These are phyloP conservation scores for Verbena officinalis DNA, from an alignment of 257 asterid genomes.

Conservation along the genomic window DNA sequence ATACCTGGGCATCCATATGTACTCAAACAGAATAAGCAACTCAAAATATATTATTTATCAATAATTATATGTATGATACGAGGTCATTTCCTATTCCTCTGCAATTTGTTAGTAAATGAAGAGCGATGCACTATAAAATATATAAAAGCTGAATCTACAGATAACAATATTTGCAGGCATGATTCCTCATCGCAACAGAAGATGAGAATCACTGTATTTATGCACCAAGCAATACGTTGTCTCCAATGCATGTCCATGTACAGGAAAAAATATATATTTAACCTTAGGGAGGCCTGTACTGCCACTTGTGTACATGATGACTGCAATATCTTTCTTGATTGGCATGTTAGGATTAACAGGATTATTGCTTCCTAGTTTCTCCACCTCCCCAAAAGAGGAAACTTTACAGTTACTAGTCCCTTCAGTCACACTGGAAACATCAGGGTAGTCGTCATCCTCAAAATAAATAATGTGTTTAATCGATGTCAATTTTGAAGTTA, in stretches of 20 bases:
- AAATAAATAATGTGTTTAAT: slow-evolving; percentile 63
- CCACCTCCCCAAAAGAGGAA: slow-evolving; percentile 72
- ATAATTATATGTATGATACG: not conserved
- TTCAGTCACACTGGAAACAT: slow-evolving; percentile 38
- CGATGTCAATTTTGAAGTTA: slow-evolving; percentile 65
- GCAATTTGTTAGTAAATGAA: not conserved
- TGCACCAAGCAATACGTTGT: slow-evolving; percentile 16
- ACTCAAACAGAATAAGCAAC: slow-evolving; percentile 14
- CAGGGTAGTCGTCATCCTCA: slow-evolving; percentile 58
- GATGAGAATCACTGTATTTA: slow-evolving; percentile 26
- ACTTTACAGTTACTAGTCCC: slow-evolving; percentile 54
- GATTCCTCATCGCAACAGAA: slow-evolving; percentile 10
- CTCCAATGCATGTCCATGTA: slow-evolving; percentile 17
- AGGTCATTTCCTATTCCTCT: slow-evolving; percentile 4
- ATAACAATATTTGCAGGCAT: slow-evolving; percentile 15
- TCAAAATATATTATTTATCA: slow-evolving; percentile 11
- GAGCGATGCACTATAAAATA: no score
- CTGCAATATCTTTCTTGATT: slow-evolving; percentile 78
- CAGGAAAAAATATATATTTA: slow-evolving; percentile 18
- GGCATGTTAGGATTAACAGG: slow-evolving; percentile 65
- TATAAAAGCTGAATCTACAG: no score
- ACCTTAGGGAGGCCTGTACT: slow-evolving; percentile 97
- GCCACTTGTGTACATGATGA: slow-evolving; percentile 97
- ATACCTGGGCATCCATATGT: not conserved
- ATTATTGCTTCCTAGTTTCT: slow-evolving; percentile 65